Evolutionary conservation across 148 eudicot genomes (phyloP).

Genomic region (Agrostemma githago): DNA sequence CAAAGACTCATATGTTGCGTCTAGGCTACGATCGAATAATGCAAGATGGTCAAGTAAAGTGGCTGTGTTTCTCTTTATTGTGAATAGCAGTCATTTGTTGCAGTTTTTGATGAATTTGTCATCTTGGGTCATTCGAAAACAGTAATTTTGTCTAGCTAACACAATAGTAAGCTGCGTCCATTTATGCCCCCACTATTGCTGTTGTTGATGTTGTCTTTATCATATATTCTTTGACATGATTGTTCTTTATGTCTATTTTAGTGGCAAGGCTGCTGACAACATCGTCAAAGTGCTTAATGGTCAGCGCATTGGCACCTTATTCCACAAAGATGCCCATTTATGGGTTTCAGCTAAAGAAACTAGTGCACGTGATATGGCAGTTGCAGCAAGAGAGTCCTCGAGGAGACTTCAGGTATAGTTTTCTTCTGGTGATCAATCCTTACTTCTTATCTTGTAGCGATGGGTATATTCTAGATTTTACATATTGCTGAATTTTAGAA

Average conservation of each 20-base stretch:
- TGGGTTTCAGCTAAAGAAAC: constrained; percentile 54
- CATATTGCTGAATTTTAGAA: background rate
- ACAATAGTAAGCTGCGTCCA: no score
- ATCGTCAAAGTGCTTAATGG: constrained; percentile 75
- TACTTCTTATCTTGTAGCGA: background rate
- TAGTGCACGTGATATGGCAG: constrained; percentile 81
- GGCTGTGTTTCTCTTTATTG: no score
- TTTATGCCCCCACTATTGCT: background rate
- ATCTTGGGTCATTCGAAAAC: no score
- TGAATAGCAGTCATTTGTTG: no score
- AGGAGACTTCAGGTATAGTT: constrained; percentile 73
- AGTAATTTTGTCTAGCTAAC: no score
- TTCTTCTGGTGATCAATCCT: background rate
- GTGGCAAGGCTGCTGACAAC: constrained; percentile 75
- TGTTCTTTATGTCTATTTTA: constrained; percentile 24
- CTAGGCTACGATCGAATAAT: no score
- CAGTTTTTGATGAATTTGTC: no score
- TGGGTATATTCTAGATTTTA: background rate
- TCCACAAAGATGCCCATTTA: constrained; percentile 69
- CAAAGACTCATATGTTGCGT: no score
- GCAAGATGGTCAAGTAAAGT: no score
- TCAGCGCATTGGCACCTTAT: constrained; percentile 71
- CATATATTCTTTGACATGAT: constrained; percentile 9
- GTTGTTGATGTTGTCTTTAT: background rate
- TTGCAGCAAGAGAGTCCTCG: constrained; percentile 86